Evolutionary conservation across 1,284 basidiomycete genomes (phyloP).

Genomic region (Sphagnurus paluster): DNA sequence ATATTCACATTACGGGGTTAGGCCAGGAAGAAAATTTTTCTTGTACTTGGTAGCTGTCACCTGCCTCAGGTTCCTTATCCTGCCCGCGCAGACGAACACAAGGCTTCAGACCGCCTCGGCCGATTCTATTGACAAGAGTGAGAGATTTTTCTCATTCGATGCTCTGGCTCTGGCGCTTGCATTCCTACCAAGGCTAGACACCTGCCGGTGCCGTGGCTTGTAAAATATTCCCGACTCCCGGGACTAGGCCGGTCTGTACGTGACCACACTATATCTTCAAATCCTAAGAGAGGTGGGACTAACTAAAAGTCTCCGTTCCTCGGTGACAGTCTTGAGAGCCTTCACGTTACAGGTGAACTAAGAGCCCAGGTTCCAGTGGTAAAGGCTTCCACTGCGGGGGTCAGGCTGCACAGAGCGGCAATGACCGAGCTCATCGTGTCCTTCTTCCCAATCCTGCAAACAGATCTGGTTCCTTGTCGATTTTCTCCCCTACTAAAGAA

Average conservation of each 20-base stretch:
- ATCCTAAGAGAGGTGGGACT: slow-evolving; percentile 1
- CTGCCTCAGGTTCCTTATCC: slow-evolving; percentile 4
- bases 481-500: slow-evolving; percentile 7
- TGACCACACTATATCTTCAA: slow-evolving; percentile 4
- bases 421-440: slow-evolving; percentile 13
- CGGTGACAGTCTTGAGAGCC: neutral
- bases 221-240: too few relatives aligned
- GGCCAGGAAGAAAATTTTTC: too few relatives aligned
- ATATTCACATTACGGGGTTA: too few relatives aligned
- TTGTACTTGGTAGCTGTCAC: slow-evolving; percentile 4
- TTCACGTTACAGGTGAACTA: slow-evolving; percentile 9
- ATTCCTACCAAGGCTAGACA: too few relatives aligned
- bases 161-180: neutral
- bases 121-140: slow-evolving; percentile 14
- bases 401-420: too few relatives aligned
- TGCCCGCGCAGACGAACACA: neutral
- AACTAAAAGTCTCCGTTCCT: neutral
- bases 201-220: too few relatives aligned
- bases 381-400: slow-evolving; percentile 10
- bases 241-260: too few relatives aligned
- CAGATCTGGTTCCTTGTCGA: slow-evolving; percentile 13
- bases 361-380: slow-evolving; percentile 4
- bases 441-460: slow-evolving; percentile 9
- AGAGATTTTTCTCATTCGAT: slow-evolving; percentile 2
- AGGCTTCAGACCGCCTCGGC: slow-evolving; percentile 8